Evolutionary conservation across 306 rosid genomes (phyloP).

Genomic region (Urtica urens): DNA sequence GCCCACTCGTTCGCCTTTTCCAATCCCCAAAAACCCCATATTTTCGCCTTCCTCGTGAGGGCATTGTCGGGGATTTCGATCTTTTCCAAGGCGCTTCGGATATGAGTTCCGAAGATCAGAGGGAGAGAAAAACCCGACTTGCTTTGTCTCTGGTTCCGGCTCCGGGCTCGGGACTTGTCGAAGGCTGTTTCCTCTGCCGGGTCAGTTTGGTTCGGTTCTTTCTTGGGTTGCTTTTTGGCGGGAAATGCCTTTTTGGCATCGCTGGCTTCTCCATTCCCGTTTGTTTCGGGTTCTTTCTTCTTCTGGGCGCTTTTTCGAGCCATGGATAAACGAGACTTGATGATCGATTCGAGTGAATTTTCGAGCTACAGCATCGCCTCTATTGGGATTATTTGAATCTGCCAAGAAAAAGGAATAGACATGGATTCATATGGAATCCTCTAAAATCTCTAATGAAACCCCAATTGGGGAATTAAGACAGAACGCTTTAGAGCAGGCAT

Average conservation of each 20-base stretch:
- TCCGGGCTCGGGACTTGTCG: conserved; percentile 28
- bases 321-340: conserved; percentile 35
- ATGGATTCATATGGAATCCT: background rate
- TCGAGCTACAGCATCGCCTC: conserved; percentile 23
- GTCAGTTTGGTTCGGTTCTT: conserved; percentile 48
- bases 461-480: background rate
- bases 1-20: conserved; percentile 45
- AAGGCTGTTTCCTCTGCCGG: conserved; percentile 29
- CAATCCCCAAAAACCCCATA: conserved; percentile 30
- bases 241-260: conserved; percentile 47
- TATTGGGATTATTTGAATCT: conserved; percentile 11
- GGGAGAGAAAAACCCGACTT: conserved; percentile 28
- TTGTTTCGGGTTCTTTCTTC: conserved; percentile 38
- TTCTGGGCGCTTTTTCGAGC: conserved; percentile 92
- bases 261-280: conserved; percentile 35
- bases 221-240: conserved; percentile 26
- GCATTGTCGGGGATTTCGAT: conserved; percentile 40
- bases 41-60: conserved; percentile 39
- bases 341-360: too few relatives aligned
- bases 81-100: conserved; percentile 34
- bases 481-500: too few relatives aligned
- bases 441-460: background rate
- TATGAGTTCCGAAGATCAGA: conserved; percentile 33
- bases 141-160: conserved; percentile 28
- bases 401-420: conserved; percentile 3